These are phyloP conservation scores for Teunomyces tritomae DNA, from an alignment of 805 yeast species.

Conservation along the genomic window DNA sequence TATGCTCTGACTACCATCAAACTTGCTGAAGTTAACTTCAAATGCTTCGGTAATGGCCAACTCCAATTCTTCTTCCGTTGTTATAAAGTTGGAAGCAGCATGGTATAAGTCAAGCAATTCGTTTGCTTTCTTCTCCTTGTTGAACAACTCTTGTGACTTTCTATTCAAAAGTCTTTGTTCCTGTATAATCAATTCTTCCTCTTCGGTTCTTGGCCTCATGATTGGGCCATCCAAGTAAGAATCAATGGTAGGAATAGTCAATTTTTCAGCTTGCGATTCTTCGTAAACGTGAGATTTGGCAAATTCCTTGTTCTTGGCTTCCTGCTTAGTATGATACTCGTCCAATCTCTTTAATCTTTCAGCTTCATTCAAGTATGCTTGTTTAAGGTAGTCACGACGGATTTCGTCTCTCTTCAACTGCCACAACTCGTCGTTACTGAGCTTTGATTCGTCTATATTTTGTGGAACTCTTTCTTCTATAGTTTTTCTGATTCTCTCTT, in stretches of 20 bases:
- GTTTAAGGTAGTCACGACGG: constrained; percentile 68
- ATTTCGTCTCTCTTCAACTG: constrained; percentile 54
- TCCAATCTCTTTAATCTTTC: constrained; percentile 42
- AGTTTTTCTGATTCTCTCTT: constrained; percentile 53
- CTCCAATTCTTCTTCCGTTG: constrained; percentile 65
- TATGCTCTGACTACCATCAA: constrained; percentile 31
- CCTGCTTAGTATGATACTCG: constrained; percentile 24
- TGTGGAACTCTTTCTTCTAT: constrained; percentile 44
- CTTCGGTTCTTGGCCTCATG: constrained; percentile 69
- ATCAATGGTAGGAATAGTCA: constrained; percentile 81
- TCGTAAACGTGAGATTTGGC: constrained; percentile 32
- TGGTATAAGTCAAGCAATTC: constrained; percentile 70
- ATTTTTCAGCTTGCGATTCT: constrained; percentile 51
- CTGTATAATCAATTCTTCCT: constrained; percentile 55
- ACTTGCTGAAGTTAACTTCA: constrained; percentile 36
- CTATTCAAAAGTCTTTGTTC: constrained; percentile 71
- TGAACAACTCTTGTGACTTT: constrained; percentile 49
- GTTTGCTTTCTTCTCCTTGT: constrained; percentile 52
- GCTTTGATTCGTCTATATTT: constrained; percentile 31
- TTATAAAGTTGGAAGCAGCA: constrained; percentile 63
- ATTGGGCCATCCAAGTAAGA: constrained; percentile 63
- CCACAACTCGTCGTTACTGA: constrained; percentile 41
- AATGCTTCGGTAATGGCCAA: constrained; percentile 58
- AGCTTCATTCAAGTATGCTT: constrained; percentile 58
- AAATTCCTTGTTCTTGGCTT: constrained; percentile 23